Percentiles rank a stretch among this genome's conserved stretches.
These are phyloP conservation scores for Rutstroemia sydowiana DNA, from an alignment of 2,329 filamentous ascomycete species.

Conservation along the genomic window DNA sequence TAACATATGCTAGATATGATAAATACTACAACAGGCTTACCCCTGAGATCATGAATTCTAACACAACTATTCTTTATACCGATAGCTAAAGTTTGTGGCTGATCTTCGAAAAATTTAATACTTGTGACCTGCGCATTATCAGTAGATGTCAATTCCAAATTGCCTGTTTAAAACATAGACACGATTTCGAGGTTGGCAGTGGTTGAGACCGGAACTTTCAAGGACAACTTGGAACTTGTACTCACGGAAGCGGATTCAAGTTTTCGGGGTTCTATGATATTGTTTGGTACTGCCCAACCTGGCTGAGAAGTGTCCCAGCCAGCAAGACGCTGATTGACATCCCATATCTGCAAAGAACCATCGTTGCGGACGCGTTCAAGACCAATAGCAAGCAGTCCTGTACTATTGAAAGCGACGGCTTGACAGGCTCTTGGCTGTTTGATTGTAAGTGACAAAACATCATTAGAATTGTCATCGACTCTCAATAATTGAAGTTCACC, in stretches of 20 bases:
- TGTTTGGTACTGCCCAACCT: conserved; percentile 35
- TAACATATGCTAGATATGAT: neutral
- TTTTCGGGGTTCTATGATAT: conserved; percentile 42
- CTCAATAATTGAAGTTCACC: conserved; percentile 70
- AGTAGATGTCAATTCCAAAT: neutral
- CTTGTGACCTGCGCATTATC: conserved; percentile 69
- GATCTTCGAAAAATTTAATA: conserved; percentile 73
- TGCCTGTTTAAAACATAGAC: too few species aligned
- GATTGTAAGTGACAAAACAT: conserved; percentile 57
- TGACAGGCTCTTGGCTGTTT: conserved; percentile 74
- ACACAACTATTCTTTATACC: conserved; percentile 71
- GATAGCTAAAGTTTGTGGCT: conserved; percentile 66
- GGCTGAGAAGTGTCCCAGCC: conserved; percentile 39
- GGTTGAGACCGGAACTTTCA: neutral
- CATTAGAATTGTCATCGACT: conserved; percentile 63
- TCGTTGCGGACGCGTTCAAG: conserved; percentile 77
- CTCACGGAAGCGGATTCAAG: conserved; percentile 38
- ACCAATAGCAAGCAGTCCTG: conserved; percentile 66
- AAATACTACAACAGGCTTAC: conserved; percentile 36
- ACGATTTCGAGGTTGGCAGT: neutral
- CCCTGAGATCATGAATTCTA: conserved; percentile 70
- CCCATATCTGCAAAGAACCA: conserved; percentile 75
- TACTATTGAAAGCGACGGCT: conserved; percentile 70
- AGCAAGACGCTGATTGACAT: conserved; percentile 55
- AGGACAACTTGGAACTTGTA: neutral